Evolutionary conservation across 2,329 filamentous ascomycete genomes (phyloP).

Genomic region (Tolypocladium sp.): DNA sequence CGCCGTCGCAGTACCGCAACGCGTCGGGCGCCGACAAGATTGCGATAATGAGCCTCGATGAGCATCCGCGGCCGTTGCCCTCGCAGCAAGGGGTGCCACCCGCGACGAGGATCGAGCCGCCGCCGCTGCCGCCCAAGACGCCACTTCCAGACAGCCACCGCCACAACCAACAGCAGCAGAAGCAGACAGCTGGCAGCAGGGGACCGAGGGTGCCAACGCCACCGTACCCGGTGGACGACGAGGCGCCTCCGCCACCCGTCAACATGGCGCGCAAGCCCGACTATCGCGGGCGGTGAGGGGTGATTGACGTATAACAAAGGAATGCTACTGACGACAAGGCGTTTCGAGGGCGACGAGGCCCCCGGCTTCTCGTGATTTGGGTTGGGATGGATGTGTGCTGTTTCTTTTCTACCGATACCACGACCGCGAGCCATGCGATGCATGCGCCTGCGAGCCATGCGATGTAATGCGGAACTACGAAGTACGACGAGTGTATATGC

Average conservation of each 20-base stretch:
- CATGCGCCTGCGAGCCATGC: neutral
- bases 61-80: constrained; percentile 35
- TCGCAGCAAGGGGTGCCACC: constrained; percentile 21
- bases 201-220: constrained; percentile 33
- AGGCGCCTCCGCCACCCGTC: constrained; percentile 73
- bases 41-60: constrained; percentile 50
- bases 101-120: constrained; percentile 44
- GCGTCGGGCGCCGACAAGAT: constrained; percentile 60
- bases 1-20: constrained; percentile 48
- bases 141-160: constrained; percentile 46
- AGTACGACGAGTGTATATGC: neutral
- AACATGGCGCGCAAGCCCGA: constrained; percentile 83
- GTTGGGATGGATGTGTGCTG: neutral
- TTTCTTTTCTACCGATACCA: neutral
- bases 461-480: neutral
- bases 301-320: neutral
- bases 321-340: neutral
- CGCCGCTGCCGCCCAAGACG: constrained; percentile 70
- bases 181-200: constrained; percentile 18
- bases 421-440: neutral
- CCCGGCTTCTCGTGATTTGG: neutral
- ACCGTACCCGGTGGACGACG: constrained; percentile 72
- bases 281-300: constrained; percentile 32
- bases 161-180: constrained; percentile 15
- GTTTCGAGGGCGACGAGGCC: neutral